Conservation (phyloP, 176 grass and related monocot genomes). For the Juncus effusus region DNA sequence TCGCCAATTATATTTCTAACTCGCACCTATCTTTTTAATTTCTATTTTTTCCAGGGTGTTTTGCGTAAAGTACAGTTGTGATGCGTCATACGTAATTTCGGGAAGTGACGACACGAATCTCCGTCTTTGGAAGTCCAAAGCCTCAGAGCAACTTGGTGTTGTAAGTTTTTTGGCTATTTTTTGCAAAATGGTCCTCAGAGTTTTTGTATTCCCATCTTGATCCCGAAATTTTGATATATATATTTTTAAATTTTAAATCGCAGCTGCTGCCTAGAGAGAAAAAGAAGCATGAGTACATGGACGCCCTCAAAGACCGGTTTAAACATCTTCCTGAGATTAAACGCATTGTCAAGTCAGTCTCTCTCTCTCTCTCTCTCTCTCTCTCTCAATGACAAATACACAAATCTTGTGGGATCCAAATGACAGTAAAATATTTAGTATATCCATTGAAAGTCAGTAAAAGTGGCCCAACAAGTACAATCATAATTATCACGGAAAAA, state of each 20-base stretch:
- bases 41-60: constrained; percentile 60
- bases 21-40: background rate
- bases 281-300: constrained; percentile 74
- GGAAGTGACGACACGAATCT: constrained; percentile 98
- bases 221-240: background rate
- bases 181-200: background rate
- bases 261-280: constrained; percentile 91
- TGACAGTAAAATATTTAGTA: too few species aligned
- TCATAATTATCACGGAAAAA: background rate
- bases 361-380: background rate
- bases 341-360: constrained; percentile 62
- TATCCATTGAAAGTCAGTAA: background rate
- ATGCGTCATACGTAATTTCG: constrained; percentile 87
- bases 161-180: constrained; percentile 39
- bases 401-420: too few species aligned
- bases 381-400: too few species aligned
- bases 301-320: constrained; percentile 69
- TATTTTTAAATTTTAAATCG: background rate
- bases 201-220: background rate
- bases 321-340: constrained; percentile 79
- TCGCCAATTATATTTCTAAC: background rate
- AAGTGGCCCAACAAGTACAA: background rate
- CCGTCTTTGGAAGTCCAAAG: constrained; percentile 84
- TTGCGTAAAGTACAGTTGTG: constrained; percentile 86
- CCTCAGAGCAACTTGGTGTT: constrained; percentile 89